Base-by-base conservation (phyloP, 2,329 filamentous ascomycete species). In the Raffaelea ambrosiae region DNA sequence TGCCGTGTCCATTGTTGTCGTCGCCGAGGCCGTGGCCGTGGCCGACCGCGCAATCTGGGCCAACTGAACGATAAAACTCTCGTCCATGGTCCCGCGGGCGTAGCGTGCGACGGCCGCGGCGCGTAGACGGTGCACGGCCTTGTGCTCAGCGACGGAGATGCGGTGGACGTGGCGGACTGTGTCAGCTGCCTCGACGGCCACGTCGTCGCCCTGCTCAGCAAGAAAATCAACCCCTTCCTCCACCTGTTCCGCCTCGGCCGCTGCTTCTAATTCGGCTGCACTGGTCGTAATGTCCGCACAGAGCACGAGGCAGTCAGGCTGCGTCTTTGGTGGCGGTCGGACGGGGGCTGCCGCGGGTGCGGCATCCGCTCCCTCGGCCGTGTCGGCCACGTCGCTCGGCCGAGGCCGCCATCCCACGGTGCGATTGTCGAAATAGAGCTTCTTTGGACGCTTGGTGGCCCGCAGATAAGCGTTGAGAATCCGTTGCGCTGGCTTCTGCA, bases 241-340 rank as follows among this genome's bases (percentile, higher is more conserved):
- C 9, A 40, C 40, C n/a, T 19, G 39, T 31, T 40, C 43, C 21
- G 35, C 31, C 33, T 45, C 22, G 33, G 18, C 21, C 20, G 43
- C 43, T 38, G 43, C 43, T 20, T 45, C 22, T n/a, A 45, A 7
- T 9, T 45, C 43, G 7, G 26, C 26, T 13, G 7, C 26, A 10
- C 8, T 20, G 21, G 29, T 14, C 13, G 44, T 40, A 33, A 48
- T 23, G 23, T 51, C 26, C 3, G 50, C 47, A 18, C 50, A 49
- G 14, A 49, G 44, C 29, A 51, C 41, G 31, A 47, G 44, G 19
- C 50, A 49, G 44, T 49, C 50, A 11, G 50, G 50, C 38, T 39
- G 47, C 7, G 44, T 49, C 20, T 51, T 49, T 14, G 44, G 19
- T 35, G 36, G 44, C 22, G 35, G 46, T 33, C 36, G 36, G 44